Evolutionary conservation across 164 flowering plant genomes (phyloP), one percentile per base, ranked within the genome.

Genomic region (Magnolia changhungtana): DNA sequence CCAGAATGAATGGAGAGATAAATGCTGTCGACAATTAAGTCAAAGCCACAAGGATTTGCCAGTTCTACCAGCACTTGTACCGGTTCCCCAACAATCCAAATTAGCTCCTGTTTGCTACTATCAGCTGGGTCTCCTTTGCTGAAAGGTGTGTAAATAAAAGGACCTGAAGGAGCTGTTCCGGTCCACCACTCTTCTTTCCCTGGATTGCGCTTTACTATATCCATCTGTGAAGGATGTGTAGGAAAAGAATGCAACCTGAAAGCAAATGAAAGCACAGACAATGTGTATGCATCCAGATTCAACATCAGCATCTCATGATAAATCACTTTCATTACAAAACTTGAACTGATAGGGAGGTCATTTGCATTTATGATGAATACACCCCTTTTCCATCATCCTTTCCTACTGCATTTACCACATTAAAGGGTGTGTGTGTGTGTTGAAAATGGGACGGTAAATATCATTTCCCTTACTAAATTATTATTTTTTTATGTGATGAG

Each of bases 21-120:
- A 69, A 96, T 90, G 80, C 98, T 96, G 76, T 96, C 96, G 78
- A 96, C 98, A 83, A 81, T 79, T 78, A 96, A 83, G 73, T 96
- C 94, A 87, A 96, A 96, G 64, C 95, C 97, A 81, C 99, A 96
- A n/a, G 99, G 99, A 80, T 96, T 96, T 55, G 98, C 99, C 84
- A 96, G 85, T 80, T 96, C 99, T 74, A 96, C 98, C 78, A 94
- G 77, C 73, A 96, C 94, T 80, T 96, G 98, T 29, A 94, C 91
- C 49, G 99, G 98, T 84, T 96, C 99, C 63, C 99, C 98, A 76
- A 96, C 97, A 78, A 94, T 81, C 99, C 99, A 96, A 72, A 85
- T 82, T 65, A 93, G 80, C 65, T 93, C 99, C 79, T 92, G 99
- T 87, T 91, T 96, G 83, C 79, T 84, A 78, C 82, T 84, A 79